Conservation (phyloP, 2,329 filamentous ascomycete genomes). For the Byssochlamys sp. region DNA sequence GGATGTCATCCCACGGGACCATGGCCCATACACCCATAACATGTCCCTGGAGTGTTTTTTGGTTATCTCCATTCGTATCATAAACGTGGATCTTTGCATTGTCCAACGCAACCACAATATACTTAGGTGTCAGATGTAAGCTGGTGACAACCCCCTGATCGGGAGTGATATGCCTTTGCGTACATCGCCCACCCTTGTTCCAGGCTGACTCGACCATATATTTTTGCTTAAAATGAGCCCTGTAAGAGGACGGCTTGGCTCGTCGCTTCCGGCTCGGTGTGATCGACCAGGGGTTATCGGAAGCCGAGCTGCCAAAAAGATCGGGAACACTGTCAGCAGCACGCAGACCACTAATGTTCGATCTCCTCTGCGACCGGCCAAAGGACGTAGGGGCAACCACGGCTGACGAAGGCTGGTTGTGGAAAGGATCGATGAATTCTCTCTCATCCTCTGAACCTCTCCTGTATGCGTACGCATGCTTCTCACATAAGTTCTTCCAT, state of each 20-base stretch:
- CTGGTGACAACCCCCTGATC: conserved; percentile 96
- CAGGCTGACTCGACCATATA: conserved; percentile 96
- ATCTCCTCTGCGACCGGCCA: conserved; percentile 16
- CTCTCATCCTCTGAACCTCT: conserved; percentile 40
- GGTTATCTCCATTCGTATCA: conserved; percentile 76
- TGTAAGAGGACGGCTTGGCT: conserved; percentile 69
- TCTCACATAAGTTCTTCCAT: conserved; percentile 94
- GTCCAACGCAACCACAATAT: conserved; percentile 93
- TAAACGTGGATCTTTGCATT: conserved; percentile 99
- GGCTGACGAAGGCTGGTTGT: conserved; percentile 16
- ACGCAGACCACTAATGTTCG: conserved; percentile 19
- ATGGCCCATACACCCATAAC: conserved; percentile 99
- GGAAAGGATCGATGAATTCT: conserved; percentile 28
- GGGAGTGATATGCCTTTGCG: conserved; percentile 79
- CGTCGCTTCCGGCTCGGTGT: conserved; percentile 35
- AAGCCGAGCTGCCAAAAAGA: conserved; percentile 29
- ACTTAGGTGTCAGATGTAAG: conserved; percentile 83
- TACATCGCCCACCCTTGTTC: conserved; percentile 79
- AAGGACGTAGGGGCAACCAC: conserved; percentile 12
- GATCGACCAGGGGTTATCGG: conserved; percentile 23
- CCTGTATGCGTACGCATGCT: conserved; percentile 86
- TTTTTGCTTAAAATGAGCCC: conserved; percentile 93
- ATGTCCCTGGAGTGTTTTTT: conserved; percentile 84
- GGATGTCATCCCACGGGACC: conserved; percentile 91
- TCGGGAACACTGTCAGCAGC: conserved; percentile 41